Percentiles rank a stretch among this genome's conserved stretches.
These are phyloP conservation scores for Dendrostoma leiphaemia DNA, from an alignment of 2,329 filamentous ascomycete species.

Conservation along the genomic window DNA sequence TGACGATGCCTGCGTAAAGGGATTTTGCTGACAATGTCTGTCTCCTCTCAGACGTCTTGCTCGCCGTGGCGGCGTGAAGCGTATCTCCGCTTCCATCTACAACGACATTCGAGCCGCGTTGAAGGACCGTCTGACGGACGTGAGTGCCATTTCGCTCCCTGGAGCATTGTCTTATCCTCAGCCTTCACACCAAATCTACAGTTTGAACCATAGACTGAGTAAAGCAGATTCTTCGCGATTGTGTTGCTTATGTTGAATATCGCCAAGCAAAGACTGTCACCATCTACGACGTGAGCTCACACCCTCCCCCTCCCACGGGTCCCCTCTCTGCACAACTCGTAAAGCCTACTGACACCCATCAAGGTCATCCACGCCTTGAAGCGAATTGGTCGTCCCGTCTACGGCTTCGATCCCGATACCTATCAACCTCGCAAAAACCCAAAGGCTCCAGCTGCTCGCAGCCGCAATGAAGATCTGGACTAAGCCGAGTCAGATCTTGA, in stretches of 20 bases:
- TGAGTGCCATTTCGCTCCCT: slow-evolving; percentile 33
- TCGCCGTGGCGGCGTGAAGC: slow-evolving; percentile 73
- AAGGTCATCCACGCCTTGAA: slow-evolving; percentile 55
- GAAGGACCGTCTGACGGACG: slow-evolving; percentile 44
- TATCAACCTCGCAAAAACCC: slow-evolving; percentile 20
- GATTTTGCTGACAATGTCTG: not conserved
- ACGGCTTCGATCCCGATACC: slow-evolving; percentile 53
- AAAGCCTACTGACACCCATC: not conserved
- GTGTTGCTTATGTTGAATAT: slow-evolving; percentile 52
- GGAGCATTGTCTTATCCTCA: too few relatives aligned
- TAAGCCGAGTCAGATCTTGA: not conserved
- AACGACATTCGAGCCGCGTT: slow-evolving; percentile 55
- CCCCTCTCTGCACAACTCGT: slow-evolving; percentile 7
- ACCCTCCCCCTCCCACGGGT: not conserved
- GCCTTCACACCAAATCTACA: too few relatives aligned
- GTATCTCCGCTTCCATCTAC: slow-evolving; percentile 66
- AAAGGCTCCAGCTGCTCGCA: not conserved
- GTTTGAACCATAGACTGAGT: slow-evolving; percentile 13
- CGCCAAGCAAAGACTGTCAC: slow-evolving; percentile 61
- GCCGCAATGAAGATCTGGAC: not conserved
- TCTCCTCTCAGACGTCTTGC: slow-evolving; percentile 59
- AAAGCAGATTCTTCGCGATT: slow-evolving; percentile 49
- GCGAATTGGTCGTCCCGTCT: slow-evolving; percentile 51
- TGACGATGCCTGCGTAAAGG: not conserved
- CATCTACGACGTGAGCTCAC: slow-evolving; percentile 52